phyloP scores from a whole-genome alignment of 2,329 filamentous ascomycete species.

The Fusarium dlaminii region DNA sequence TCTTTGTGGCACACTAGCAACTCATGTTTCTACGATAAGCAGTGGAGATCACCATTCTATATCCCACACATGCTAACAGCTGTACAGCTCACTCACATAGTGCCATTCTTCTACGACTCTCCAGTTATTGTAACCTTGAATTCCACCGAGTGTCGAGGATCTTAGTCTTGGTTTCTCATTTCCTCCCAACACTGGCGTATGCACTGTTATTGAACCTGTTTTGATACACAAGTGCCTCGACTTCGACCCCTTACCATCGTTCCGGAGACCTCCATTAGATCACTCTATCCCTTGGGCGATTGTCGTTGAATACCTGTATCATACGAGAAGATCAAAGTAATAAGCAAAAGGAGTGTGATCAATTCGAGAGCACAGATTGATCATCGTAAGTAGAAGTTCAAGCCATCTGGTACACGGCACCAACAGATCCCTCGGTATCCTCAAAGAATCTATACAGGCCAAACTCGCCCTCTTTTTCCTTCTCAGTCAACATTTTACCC shows the following conservation, averaged over 20 bases:
- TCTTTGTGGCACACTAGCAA: slow-evolving; percentile 31
- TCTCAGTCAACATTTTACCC: slow-evolving; percentile 43
- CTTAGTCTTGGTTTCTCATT: slow-evolving; percentile 27
- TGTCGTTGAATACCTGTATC: neutral
- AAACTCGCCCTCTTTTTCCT: slow-evolving; percentile 41
- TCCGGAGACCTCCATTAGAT: neutral
- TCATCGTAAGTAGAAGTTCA: neutral
- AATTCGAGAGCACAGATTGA: neutral
- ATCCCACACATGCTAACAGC: neutral
- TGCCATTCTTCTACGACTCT: slow-evolving; percentile 21
- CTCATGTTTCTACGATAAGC: slow-evolving; percentile 35
- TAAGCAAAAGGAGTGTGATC: neutral
- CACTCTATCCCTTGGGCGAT: no score
- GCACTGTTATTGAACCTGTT: slow-evolving; percentile 11
- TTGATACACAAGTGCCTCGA: neutral
- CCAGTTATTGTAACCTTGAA: slow-evolving; percentile 29
- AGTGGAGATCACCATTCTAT: no score
- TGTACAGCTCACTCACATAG: slow-evolving; percentile 10
- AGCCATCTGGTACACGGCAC: slow-evolving; percentile 44
- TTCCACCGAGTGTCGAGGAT: slow-evolving; percentile 17
- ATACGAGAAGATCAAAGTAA: neutral
- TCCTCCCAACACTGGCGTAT: slow-evolving; percentile 26
- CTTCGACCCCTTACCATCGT: neutral
- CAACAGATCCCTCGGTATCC: slow-evolving; percentile 46
- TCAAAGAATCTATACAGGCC: slow-evolving; percentile 46